Base-by-base conservation (phyloP, 2,329 filamentous ascomycete species). In the Diplodia intermedia region DNA sequence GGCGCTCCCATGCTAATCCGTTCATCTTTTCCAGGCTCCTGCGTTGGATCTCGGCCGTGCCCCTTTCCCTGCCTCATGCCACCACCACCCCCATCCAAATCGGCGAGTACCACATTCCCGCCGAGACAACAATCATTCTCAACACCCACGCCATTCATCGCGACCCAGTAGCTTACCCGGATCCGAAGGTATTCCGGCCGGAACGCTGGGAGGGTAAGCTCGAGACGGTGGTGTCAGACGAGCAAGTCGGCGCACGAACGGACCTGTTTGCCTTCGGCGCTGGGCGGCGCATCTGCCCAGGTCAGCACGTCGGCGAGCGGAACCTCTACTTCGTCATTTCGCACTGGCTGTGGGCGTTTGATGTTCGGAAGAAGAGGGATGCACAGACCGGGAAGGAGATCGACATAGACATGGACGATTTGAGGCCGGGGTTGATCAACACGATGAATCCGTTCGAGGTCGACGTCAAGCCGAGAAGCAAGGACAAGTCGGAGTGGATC, bases 251-350 rank as follows among this genome's bases (percentile, higher is more conserved):
- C 11, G 54, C 65, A 3, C 73, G 72, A 18, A 70, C 71, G 60
- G 78, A 79, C 18, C 77, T 79, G 56, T 79, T 74, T 31, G 71
- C 70, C 12, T 81, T 78, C 66, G 79, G 79, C 15, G 74, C 75
- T 50, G 80, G 80, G 2, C 72, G 80, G 0, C 73, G 79, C 7
- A 65, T 79, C 15, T 81, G 78, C 62, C 78, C 76, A 11, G 78
- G 79, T 7, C 79, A 78, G 71, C 77, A 80, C 55, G 74, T 81
- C 40, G 79, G 75, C 1, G 73, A 77, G 60, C 71, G 75, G 4
- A 73, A 66, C 14, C 69, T 79, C 4, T 75, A 74, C 15, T 69
- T 79, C 3, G 73, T 71, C 4, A 74, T 79, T 2, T 71, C 78
- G 7, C 71, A 75, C 4, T 14, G 79, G 9, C 69, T 79, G 1